phyloP scores from a whole-genome alignment of 2,329 filamentous ascomycete species.

The Grosmannia clavigera region DNA sequence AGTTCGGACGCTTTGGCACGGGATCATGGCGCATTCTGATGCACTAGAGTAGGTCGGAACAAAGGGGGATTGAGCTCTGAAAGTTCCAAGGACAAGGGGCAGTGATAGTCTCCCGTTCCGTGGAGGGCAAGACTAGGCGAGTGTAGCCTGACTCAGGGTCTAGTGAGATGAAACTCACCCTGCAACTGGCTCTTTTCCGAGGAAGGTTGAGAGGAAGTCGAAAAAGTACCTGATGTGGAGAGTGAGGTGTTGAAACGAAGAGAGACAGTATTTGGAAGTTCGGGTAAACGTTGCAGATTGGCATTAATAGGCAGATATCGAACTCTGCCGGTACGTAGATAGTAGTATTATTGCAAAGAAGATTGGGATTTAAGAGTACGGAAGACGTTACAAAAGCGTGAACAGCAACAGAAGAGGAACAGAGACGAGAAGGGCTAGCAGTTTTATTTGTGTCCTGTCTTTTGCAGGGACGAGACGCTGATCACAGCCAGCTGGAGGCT shows the following conservation, averaged over 20 bases:
- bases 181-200: neutral
- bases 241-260: neutral
- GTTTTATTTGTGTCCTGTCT: neutral
- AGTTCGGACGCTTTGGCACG: neutral
- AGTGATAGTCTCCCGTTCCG: neutral
- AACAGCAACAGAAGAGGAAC: neutral
- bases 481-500: neutral
- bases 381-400: neutral
- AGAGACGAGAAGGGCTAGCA: neutral
- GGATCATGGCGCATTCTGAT: neutral
- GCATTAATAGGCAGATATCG: neutral
- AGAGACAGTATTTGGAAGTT: neutral
- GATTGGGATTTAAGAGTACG: neutral
- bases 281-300: neutral
- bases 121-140: neutral
- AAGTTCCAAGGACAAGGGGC: neutral
- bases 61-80: neutral
- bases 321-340: too few relatives aligned
- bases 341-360: neutral
- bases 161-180: neutral
- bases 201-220: neutral
- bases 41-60: neutral
- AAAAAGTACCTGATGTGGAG: neutral
- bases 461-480: neutral
- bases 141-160: neutral